Base-by-base conservation (phyloP, 331 rosid genomes). In the Malus hybrid region DNA sequence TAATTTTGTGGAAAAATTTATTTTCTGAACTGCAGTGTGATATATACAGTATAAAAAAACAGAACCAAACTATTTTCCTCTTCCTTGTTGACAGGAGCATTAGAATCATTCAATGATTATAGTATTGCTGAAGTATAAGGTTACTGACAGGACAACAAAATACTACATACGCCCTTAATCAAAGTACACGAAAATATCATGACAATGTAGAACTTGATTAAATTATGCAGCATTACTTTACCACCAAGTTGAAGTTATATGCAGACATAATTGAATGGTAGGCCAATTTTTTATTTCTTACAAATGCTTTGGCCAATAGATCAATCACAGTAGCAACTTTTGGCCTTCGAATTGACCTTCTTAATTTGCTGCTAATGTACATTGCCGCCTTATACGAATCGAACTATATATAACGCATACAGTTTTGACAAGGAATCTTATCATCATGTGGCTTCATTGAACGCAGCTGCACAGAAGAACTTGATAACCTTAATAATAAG, bases 221-320 rank as follows among this genome's bases (percentile, higher is more conserved):
- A 55, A n/a, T 32, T 72, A 57, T 24, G 34, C 16, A 57, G 34
- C 36, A 71, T 5, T 10, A 15, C 42, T 63, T 29, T 63, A 63
- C 7, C 20, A 28, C 5, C 55, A 7, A 12, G 15, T 20, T 57
- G 50, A 14, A 55, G 75, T 19, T 6, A 39, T 22, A 52, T 15
- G 42, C n/a, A 19, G 76, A 24, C 42, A 60, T 7, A 14, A 24
- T 73, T 73, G 76, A 73, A 73, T 36, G 76, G 57, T 14, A 32
- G 68, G 24, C 57, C 68, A 24, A n/a, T 13, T 55, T 16, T 13
- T 5, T 16, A 12, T 28, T 0, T 42, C 42, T 0, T 36, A 70
- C 62, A 18, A 50, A 24, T 50, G 5, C 5, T 70, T 33, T 55
- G 34, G 59, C 7, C 22, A 33, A 13, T 42, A 42, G 48, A 42